These are phyloP conservation scores for Suhomyces faveliae DNA, from an alignment of 805 yeast species.

Conservation along the genomic window DNA sequence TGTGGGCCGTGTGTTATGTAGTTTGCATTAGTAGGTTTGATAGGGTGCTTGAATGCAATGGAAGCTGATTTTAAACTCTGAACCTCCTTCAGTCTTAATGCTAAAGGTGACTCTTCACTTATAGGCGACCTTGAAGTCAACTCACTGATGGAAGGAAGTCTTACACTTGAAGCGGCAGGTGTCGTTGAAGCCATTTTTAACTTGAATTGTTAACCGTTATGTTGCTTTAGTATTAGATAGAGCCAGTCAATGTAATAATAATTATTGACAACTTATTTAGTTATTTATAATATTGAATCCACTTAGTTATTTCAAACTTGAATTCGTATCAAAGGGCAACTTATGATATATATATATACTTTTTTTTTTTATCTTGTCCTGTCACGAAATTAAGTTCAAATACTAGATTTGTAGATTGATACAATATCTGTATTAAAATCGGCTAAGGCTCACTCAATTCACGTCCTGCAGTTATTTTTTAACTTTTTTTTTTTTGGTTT, in stretches of 20 bases:
- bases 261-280: neutral
- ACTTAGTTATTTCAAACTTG: neutral
- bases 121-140: conserved; percentile 12
- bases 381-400: conserved; percentile 3
- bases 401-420: conserved; percentile 5
- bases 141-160: conserved; percentile 16
- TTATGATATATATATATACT: neutral
- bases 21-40: conserved; percentile 8
- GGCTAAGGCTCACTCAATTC: conserved; percentile 7
- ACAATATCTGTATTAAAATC: conserved; percentile 5
- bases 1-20: conserved; percentile 8
- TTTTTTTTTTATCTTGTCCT: conserved; percentile 1
- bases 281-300: neutral
- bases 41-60: conserved; percentile 4
- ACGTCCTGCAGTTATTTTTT: conserved; percentile 4
- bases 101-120: conserved; percentile 7
- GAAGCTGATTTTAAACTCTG: conserved; percentile 6
- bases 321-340: neutral
- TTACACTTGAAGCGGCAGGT: conserved; percentile 4
- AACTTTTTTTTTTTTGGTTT: neutral
- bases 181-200: conserved; percentile 6
- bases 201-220: neutral
- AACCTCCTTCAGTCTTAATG: conserved; percentile 7
- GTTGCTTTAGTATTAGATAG: neutral
- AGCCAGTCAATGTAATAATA: neutral